Conservation (phyloP, 495 filamentous ascomycete genomes). For the Penicillium silybi region DNA sequence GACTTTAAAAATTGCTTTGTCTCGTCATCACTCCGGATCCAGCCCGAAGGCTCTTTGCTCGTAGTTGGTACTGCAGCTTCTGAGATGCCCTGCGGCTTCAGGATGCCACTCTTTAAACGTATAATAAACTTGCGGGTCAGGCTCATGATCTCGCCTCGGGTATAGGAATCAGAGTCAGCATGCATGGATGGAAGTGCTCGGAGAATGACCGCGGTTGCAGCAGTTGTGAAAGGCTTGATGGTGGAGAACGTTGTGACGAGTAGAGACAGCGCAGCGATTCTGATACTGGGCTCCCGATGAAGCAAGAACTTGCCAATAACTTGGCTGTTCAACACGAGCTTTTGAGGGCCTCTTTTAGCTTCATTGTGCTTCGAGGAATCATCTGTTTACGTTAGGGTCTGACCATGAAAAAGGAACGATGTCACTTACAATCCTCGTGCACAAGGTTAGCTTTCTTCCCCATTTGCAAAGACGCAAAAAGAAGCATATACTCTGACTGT, state of each 20-base stretch:
- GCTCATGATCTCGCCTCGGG: slow-evolving; percentile 70
- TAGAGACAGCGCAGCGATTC: slow-evolving; percentile 71
- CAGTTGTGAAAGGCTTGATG: slow-evolving; percentile 62
- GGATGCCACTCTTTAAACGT: slow-evolving; percentile 49
- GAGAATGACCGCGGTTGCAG: slow-evolving; percentile 56
- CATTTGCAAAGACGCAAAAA: slow-evolving; percentile 66
- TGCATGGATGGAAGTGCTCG: slow-evolving; percentile 63
- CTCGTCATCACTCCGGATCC: slow-evolving; percentile 29
- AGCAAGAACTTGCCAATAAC: slow-evolving; percentile 54
- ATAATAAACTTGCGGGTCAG: slow-evolving; percentile 64
- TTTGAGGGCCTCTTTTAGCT: slow-evolving; percentile 10
- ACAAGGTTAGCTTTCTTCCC: slow-evolving; percentile 78
- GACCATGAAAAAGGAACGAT: too few relatives aligned
- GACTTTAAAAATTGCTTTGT: slow-evolving; percentile 60
- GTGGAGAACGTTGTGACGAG: slow-evolving; percentile 65
- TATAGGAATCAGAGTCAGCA: slow-evolving; percentile 78
- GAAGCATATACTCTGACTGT: slow-evolving; percentile 53
- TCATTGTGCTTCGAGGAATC: slow-evolving; percentile 24
- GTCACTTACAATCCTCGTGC: slow-evolving; percentile 61
- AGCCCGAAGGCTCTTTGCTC: slow-evolving; percentile 9
- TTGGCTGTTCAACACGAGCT: slow-evolving; percentile 38
- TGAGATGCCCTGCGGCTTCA: slow-evolving; percentile 15
- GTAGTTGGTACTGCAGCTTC: slow-evolving; percentile 5
- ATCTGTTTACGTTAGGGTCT: slow-evolving; percentile 24
- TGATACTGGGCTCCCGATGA: slow-evolving; percentile 56